A percentile compares a stretch with the other conserved stretches of the same genome.
These are phyloP conservation scores for Tuctoria greenei DNA, from an alignment of 176 grass and related monocot genomes.

Conservation along the genomic window DNA sequence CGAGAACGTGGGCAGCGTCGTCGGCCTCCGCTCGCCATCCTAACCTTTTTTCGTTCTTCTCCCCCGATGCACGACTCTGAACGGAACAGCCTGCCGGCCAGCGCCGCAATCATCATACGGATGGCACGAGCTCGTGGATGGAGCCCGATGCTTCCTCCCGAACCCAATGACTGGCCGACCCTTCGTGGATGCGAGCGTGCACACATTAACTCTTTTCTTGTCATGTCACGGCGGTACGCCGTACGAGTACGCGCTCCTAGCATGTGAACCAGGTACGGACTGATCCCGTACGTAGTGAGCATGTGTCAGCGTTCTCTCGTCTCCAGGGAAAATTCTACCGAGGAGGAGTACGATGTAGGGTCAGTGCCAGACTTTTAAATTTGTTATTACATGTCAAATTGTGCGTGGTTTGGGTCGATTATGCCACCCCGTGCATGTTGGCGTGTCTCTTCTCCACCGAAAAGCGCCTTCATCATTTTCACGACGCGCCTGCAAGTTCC, in stretches of 20 bases:
- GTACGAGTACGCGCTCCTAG: neutral
- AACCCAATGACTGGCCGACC: neutral
- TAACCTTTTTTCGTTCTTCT: slow-evolving; percentile 25
- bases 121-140: neutral
- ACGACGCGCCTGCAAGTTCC: neutral
- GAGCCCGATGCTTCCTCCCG: neutral
- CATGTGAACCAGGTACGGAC: slow-evolving; percentile 27
- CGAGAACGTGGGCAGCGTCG: slow-evolving; percentile 45
- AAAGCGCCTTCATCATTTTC: slow-evolving; percentile 1
- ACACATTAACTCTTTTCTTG: neutral
- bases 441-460: neutral
- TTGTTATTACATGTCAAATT: neutral
- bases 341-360: neutral
- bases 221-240: slow-evolving; percentile 27
- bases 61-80: neutral
- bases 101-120: slow-evolving; percentile 36
- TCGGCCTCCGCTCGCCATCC: slow-evolving; percentile 1
- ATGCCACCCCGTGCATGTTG: neutral
- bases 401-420: neutral
- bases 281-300: neutral
- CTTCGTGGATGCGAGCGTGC: neutral
- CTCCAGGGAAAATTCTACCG: neutral
- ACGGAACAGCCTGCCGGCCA: neutral
- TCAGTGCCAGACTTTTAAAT: neutral
- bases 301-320: neutral